phyloP scores from a whole-genome alignment of 768 basidiomycete genomes.

The Termitomyces eurrhizus region DNA sequence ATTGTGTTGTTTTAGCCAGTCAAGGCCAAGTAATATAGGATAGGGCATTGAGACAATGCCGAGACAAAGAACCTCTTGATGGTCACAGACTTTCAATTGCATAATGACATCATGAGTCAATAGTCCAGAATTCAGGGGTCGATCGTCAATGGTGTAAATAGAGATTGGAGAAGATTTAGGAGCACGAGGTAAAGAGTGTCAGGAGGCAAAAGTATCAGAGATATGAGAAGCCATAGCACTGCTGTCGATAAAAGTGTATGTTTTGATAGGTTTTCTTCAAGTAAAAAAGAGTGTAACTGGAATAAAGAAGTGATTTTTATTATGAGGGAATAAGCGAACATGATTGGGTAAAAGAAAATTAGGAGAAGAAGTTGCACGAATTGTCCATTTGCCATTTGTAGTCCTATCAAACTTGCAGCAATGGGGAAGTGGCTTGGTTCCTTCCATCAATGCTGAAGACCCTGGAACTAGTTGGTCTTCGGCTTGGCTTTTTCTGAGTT shows the following conservation, averaged over 20 bases:
- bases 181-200: too few species aligned
- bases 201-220: constrained; percentile 26
- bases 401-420: constrained; percentile 11
- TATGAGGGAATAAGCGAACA: constrained; percentile 1
- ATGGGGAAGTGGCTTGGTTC: neutral
- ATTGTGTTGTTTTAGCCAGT: neutral
- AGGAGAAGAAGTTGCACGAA: constrained; percentile 13
- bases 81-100: too few species aligned
- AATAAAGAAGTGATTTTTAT: too few species aligned
- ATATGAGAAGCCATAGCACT: constrained; percentile 33
- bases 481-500: too few species aligned
- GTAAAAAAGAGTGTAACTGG: constrained; percentile 19
- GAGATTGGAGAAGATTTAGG: too few species aligned
- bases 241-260: constrained; percentile 32
- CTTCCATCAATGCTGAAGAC: too few species aligned
- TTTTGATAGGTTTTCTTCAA: constrained; percentile 25
- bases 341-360: neutral
- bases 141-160: too few species aligned
- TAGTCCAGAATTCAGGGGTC: too few species aligned
- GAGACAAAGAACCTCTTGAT: too few species aligned
- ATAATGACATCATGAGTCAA: too few species aligned
- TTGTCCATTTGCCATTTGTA: constrained; percentile 16
- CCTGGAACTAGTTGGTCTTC: too few species aligned
- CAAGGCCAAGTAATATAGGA: constrained; percentile 18
- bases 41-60: constrained; percentile 8